phyloP scores from a whole-genome alignment of 352 stramenopile species.

The Pythium coloratum region DNA sequence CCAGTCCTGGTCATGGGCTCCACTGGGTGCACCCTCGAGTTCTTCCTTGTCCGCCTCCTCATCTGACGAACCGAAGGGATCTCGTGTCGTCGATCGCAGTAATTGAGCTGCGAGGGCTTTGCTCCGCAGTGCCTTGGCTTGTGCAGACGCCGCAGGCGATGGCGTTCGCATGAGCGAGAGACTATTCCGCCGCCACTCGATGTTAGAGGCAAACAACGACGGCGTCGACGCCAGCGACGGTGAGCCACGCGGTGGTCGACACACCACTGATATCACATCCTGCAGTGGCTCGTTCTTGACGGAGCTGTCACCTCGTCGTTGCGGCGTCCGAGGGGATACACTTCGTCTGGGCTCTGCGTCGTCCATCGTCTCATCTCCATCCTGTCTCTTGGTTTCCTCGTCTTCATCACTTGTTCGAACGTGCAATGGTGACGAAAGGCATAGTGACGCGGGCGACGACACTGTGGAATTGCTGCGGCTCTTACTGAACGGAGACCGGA shows the following conservation, averaged over 20 bases:
- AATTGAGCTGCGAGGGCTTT: constrained; percentile 8
- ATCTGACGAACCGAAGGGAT: constrained; percentile 26
- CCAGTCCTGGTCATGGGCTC: constrained; percentile 60
- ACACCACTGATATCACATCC: constrained; percentile 7
- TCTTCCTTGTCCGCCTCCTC: constrained; percentile 21
- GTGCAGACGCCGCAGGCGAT: constrained; percentile 14
- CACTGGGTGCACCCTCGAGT: constrained; percentile 32
- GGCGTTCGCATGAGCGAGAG: constrained; percentile 29
- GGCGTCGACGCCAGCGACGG: constrained; percentile 13
- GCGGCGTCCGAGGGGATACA: constrained; percentile 13
- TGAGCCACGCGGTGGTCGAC: constrained; percentile 3
- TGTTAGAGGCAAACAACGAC: constrained; percentile 12
- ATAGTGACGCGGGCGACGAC: constrained; percentile 7
- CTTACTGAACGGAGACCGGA: constrained; percentile 59
- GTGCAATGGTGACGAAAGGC: constrained; percentile 2
- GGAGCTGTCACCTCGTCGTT: background rate
- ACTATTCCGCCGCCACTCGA: constrained; percentile 25
- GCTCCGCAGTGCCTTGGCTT: constrained; percentile 10
- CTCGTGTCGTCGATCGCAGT: background rate
- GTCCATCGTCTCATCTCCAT: background rate
- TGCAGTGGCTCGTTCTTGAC: constrained; percentile 21
- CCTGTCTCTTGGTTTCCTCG: background rate
- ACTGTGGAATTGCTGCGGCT: constrained; percentile 15
- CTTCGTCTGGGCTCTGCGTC: constrained; percentile 12
- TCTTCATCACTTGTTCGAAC: background rate